Evolutionary conservation across 2,329 filamentous ascomycete genomes (phyloP).

Genomic region (Bipolaris zeicola): DNA sequence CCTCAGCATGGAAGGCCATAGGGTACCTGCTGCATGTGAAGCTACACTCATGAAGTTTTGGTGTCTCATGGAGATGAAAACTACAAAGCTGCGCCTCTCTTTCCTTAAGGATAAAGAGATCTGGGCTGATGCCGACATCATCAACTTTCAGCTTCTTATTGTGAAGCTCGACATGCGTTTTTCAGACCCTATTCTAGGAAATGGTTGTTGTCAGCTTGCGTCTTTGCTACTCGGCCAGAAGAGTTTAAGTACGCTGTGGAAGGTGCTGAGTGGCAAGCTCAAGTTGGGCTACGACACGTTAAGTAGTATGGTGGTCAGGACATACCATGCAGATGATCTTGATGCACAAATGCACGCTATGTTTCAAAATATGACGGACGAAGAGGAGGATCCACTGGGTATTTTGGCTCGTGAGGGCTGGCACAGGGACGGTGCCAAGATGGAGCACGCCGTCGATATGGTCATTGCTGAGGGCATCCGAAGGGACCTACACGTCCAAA

Average conservation of each 20-base stretch:
- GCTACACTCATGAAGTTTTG: constrained; percentile 66
- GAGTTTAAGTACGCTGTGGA: constrained; percentile 48
- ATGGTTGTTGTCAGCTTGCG: constrained; percentile 48
- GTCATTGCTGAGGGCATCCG: constrained; percentile 59
- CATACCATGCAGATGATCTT: constrained; percentile 29
- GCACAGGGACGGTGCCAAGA: constrained; percentile 62
- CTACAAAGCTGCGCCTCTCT: constrained; percentile 60
- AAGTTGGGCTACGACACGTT: constrained; percentile 49
- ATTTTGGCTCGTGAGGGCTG: constrained; percentile 50
- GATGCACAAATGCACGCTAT: constrained; percentile 24
- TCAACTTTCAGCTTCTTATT: constrained; percentile 67
- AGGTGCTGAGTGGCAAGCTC: constrained; percentile 58
- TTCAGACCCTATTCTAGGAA: constrained; percentile 65
- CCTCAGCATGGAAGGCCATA: constrained; percentile 64
- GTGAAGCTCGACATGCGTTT: constrained; percentile 75
- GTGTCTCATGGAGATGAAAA: constrained; percentile 71
- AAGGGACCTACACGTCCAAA: constrained; percentile 60
- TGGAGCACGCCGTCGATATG: constrained; percentile 47
- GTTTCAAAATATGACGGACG: constrained; percentile 33
- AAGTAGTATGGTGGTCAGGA: constrained; percentile 24
- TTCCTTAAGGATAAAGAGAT: constrained; percentile 60
- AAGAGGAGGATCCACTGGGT: constrained; percentile 43
- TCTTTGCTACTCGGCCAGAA: constrained; percentile 61
- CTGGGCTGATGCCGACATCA: constrained; percentile 66
- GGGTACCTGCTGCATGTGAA: constrained; percentile 55